These are phyloP conservation scores for Amoebophrya sp. DNA, from an alignment of 169 alveolate genomes.

Conservation along the genomic window DNA sequence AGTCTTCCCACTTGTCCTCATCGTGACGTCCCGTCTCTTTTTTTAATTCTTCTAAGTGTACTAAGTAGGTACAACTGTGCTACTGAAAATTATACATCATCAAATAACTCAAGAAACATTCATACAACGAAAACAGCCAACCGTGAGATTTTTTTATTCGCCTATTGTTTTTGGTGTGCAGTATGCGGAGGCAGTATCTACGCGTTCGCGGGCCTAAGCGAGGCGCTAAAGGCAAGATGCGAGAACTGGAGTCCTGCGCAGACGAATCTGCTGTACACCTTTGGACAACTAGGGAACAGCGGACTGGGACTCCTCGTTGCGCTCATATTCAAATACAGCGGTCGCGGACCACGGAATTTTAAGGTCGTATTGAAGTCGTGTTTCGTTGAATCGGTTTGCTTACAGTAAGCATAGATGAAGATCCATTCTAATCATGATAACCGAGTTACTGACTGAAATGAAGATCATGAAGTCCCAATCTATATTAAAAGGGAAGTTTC, in stretches of 20 bases:
- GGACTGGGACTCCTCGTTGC: slow-evolving; percentile 12
- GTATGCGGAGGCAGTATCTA: neutral
- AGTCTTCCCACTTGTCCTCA: too few relatives aligned
- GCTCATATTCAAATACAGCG: neutral
- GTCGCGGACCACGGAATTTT: neutral
- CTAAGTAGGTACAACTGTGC: too few relatives aligned
- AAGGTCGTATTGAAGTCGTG: neutral
- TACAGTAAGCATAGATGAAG: neutral
- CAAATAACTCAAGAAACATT: too few relatives aligned
- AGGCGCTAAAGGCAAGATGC: neutral
- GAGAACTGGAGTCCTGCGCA: neutral
- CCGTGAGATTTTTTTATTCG: too few relatives aligned
- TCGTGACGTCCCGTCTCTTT: too few relatives aligned
- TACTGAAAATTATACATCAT: too few relatives aligned
- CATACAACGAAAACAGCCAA: too few relatives aligned
- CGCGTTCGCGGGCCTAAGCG: slow-evolving; percentile 1
- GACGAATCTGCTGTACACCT: neutral
- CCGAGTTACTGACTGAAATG: neutral
- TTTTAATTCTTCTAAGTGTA: too few relatives aligned
- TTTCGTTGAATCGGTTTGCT: neutral
- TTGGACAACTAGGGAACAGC: neutral
- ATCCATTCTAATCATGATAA: neutral
- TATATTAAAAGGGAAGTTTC: neutral
- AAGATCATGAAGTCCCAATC: neutral
- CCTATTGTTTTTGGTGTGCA: neutral